Percentiles rank a stretch among this genome's conserved stretches.
Conservation (phyloP, 805 yeast species). For the Saccharomycopsis malanga region DNA sequence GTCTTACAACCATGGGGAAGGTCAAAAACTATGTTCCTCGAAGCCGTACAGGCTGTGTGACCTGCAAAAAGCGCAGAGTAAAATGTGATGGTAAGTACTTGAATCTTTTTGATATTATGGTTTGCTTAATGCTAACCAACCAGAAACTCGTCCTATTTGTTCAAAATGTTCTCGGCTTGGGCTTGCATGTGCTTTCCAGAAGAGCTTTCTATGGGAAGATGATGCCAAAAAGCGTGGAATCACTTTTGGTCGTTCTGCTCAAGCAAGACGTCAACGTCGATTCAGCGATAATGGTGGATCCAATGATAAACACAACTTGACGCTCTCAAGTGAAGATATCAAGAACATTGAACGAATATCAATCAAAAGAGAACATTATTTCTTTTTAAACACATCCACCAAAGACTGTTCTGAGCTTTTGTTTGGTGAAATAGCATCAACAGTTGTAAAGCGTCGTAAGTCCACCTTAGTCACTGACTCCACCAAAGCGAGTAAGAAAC, state of each 20-base stretch:
- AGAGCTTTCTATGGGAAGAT: constrained; percentile 31
- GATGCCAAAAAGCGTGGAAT: constrained; percentile 32
- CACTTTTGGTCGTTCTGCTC: constrained; percentile 33
- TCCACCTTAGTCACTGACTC: background rate
- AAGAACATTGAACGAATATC: constrained; percentile 8
- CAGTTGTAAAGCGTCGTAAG: background rate
- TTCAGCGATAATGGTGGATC: background rate
- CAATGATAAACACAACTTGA: background rate
- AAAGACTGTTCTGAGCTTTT: constrained; percentile 23
- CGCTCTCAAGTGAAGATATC: constrained; percentile 19
- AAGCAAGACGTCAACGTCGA: constrained; percentile 22
- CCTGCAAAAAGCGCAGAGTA: constrained; percentile 44
- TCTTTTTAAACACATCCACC: constrained; percentile 24
- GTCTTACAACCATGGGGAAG: constrained; percentile 24
- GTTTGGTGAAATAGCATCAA: background rate
- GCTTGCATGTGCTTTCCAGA: constrained; percentile 24
- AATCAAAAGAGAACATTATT: constrained; percentile 14
- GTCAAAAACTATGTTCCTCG: constrained; percentile 26
- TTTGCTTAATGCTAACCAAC: background rate
- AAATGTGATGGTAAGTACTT: constrained; percentile 34
- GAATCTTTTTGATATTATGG: background rate
- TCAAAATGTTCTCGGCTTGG: constrained; percentile 27
- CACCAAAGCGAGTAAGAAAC: background rate
- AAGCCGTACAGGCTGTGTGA: constrained; percentile 41
- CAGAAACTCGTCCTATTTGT: constrained; percentile 31